A percentile compares a stretch with the other conserved stretches of the same genome.
phyloP scores from a whole-genome alignment of 2,329 filamentous ascomycete species.

The Colletotrichum sp. region DNA sequence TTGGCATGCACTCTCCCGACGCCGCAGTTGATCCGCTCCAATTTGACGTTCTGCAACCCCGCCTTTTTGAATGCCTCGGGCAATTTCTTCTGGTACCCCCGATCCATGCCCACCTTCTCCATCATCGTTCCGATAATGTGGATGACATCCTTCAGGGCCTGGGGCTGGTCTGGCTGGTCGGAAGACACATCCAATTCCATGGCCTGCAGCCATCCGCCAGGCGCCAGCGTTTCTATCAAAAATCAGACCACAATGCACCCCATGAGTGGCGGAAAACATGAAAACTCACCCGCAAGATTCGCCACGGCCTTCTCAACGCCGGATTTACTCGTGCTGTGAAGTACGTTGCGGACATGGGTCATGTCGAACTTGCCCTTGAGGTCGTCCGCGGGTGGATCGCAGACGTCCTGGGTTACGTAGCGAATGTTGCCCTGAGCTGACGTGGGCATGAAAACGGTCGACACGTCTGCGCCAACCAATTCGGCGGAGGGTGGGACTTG shows the following conservation, averaged over 20 bases:
- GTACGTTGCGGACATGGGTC: conserved; percentile 14
- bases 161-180: background rate
- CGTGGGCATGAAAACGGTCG: conserved; percentile 7
- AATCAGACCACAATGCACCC: rapidly evolving
- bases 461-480: conserved; percentile 18
- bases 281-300: background rate
- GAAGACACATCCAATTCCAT: background rate
- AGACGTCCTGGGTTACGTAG: conserved; percentile 12
- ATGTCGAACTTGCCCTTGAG: conserved; percentile 3
- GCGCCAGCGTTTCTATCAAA: conserved; percentile 5
- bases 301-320: conserved; percentile 3
- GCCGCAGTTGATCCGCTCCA: background rate
- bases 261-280: background rate
- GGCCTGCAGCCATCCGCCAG: conserved; percentile 20
- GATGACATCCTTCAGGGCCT: background rate
- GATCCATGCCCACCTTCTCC: background rate
- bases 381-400: background rate
- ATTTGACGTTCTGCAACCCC: conserved; percentile 2
- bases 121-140: background rate
- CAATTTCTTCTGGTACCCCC: background rate
- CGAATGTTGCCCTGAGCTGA: conserved; percentile 15
- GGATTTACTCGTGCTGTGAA: background rate
- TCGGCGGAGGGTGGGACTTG: conserved; percentile 18
- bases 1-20: background rate
- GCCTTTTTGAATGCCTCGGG: background rate